These are phyloP conservation scores for Candida suzukii DNA, from an alignment of 805 yeast genomes.

Conservation along the genomic window DNA sequence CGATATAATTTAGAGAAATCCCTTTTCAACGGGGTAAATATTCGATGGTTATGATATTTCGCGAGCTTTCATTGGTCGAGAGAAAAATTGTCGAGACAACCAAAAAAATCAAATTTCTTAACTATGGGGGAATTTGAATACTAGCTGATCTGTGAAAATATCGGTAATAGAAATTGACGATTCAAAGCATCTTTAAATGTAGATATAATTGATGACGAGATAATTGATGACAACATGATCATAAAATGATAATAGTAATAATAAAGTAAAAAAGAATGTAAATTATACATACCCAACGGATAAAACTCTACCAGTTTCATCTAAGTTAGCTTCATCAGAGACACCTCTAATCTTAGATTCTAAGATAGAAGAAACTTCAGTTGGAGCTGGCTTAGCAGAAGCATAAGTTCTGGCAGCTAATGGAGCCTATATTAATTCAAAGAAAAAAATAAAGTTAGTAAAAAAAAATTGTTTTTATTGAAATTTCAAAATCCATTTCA, in stretches of 20 bases:
- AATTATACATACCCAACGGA: constrained; percentile 79
- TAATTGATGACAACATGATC: too few relatives aligned
- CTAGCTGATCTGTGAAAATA: neutral
- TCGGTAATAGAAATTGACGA: neutral
- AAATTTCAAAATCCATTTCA: too few relatives aligned
- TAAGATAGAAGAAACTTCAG: constrained; percentile 97
- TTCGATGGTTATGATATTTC: constrained; percentile 23
- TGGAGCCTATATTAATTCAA: constrained; percentile 48
- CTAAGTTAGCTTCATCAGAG: constrained; percentile 92
- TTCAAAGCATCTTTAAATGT: too few relatives aligned
- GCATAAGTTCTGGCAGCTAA: constrained; percentile 74
- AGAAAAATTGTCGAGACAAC: neutral
- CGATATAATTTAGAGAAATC: too few relatives aligned
- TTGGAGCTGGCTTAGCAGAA: constrained; percentile 96
- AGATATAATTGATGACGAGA: too few relatives aligned
- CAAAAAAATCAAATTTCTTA: neutral
- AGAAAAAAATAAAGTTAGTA: neutral
- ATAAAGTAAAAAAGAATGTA: neutral
- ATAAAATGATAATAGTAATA: too few relatives aligned
- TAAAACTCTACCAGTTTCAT: constrained; percentile 99
- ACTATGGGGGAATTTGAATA: neutral
- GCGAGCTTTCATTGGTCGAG: constrained; percentile 18
- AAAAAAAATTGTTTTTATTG: constrained; percentile 3
- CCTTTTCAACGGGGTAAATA: too few relatives aligned
- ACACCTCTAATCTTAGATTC: constrained; percentile 99